Conservation (phyloP, 768 basidiomycete genomes). For the Rhizopogon roseolus region DNA sequence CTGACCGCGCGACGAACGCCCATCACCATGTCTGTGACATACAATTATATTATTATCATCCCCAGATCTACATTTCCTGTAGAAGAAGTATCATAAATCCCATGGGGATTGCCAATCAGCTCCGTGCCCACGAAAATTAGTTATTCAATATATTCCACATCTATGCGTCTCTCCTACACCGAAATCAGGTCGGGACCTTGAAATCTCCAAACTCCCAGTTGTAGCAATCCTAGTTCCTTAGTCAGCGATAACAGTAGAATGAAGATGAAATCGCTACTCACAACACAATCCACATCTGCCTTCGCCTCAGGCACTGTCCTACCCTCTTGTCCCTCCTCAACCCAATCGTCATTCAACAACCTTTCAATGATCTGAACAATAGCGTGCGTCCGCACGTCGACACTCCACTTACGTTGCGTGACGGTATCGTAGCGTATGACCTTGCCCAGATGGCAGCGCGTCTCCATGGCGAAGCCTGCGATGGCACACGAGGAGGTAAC, state of each 20-base stretch:
- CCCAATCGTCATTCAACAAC: constrained; percentile 47
- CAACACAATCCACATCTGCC: constrained; percentile 62
- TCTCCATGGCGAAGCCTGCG: constrained; percentile 84
- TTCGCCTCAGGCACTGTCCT: constrained; percentile 41
- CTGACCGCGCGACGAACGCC: too few relatives aligned
- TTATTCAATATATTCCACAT: not conserved
- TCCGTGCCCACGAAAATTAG: not conserved
- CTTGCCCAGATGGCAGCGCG: constrained; percentile 84
- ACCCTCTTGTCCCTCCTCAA: constrained; percentile 38
- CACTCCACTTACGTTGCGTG: constrained; percentile 71
- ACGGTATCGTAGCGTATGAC: constrained; percentile 85
- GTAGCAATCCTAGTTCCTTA: constrained; percentile 55
- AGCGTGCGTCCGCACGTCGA: constrained; percentile 65
- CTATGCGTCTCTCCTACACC: not conserved
- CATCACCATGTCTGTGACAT: too few relatives aligned
- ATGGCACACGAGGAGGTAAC: constrained; percentile 72
- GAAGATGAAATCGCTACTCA: constrained; percentile 28
- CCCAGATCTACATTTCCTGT: too few relatives aligned
- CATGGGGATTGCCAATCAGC: not conserved
- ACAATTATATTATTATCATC: too few relatives aligned
- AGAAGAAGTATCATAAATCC: too few relatives aligned
- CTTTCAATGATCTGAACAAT: constrained; percentile 71
- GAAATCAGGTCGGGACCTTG: not conserved
- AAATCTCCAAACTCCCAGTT: constrained; percentile 64
- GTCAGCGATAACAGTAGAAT: not conserved